Base-by-base conservation (phyloP, 2,329 filamentous ascomycete genomes). In the Neurospora crassa region DNA sequence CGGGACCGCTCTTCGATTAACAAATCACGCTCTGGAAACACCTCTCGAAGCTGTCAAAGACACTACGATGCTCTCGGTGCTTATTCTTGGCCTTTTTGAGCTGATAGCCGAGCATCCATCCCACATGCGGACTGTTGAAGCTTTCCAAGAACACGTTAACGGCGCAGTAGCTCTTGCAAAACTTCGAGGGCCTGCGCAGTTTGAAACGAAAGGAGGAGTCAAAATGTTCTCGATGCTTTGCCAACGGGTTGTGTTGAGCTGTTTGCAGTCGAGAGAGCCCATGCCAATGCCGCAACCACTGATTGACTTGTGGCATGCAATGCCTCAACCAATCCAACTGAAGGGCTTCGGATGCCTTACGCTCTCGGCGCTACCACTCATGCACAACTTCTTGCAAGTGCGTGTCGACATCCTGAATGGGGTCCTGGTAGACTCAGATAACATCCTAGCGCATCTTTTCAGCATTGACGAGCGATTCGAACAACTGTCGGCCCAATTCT, bases 171-270 rank as follows among this genome's bases (percentile, higher is more conserved):
- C 83, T 5, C 79, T 88, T 29, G 83, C 86, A 10, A 81, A 80
- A 69, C 80, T 87, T 73, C 82, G 86, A 68, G 86, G 86, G 20
- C 75, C 79, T 11, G 78, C 78, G 3, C 85, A 86, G 72, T 84
- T 88, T 74, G 77, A 76, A 47, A 84, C 82, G 12, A 78, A 78
- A 59, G 82, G 82, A 2, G 85, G 86, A 3, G 79, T 81, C 45
- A 80, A 83, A 70, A 85, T 88, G 83, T 88, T 88, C 75, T 79
- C 84, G 70, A 86, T 87, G 82, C 80, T 87, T 40, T 84, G 81
- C 41, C 82, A 87, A 70, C 83, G 82, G 70, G 81, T 86, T 42
- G 79, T 87, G 71, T 83, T 87, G 72, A 84, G 82, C 74, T 87
- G 85, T 75, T 81, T 87, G 37, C 85, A 86, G 73, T 63, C 53